These are phyloP conservation scores for Lophiostoma macrostomum DNA, from an alignment of 495 filamentous ascomycete genomes.

Conservation along the genomic window DNA sequence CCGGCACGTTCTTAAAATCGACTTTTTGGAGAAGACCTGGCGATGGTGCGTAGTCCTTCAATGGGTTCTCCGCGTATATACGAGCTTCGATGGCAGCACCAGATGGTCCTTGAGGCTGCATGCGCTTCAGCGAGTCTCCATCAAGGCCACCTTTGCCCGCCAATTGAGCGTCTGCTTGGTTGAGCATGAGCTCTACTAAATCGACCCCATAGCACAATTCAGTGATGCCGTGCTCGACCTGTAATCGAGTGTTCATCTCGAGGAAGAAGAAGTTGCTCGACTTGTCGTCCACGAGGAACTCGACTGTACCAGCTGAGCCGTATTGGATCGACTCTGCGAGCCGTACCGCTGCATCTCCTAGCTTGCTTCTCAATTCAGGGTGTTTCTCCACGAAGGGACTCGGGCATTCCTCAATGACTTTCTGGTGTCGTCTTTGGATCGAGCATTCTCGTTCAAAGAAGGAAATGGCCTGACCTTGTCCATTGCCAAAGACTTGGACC, in stretches of 20 bases:
- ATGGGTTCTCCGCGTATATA: conserved; percentile 61
- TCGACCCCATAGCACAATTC: conserved; percentile 60
- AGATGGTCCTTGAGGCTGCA: conserved; percentile 40
- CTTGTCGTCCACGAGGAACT: conserved; percentile 62
- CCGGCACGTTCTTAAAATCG: conserved; percentile 46
- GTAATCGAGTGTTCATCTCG: conserved; percentile 66
- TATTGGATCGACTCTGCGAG: conserved; percentile 56
- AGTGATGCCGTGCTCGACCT: conserved; percentile 67
- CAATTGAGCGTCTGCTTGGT: conserved; percentile 51
- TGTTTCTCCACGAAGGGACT: conserved; percentile 50
- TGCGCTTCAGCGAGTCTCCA: conserved; percentile 34
- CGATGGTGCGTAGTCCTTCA: conserved; percentile 54
- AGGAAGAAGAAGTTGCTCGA: conserved; percentile 61
- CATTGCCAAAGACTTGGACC: conserved; percentile 59
- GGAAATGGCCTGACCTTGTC: conserved; percentile 47
- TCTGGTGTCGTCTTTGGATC: conserved; percentile 58
- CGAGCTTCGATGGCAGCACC: conserved; percentile 58
- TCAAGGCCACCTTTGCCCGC: conserved; percentile 45
- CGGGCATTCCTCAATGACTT: conserved; percentile 56
- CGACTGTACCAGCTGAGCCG: conserved; percentile 58
- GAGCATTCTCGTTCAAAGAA: conserved; percentile 60
- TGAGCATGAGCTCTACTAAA: conserved; percentile 54
- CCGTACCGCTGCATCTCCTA: conserved; percentile 51
- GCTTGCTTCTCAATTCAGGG: conserved; percentile 46
- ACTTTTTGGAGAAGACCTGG: conserved; percentile 58